phyloP scores from a whole-genome alignment of 805 yeast genomes.

The Saccharomycopsis schoenii region DNA sequence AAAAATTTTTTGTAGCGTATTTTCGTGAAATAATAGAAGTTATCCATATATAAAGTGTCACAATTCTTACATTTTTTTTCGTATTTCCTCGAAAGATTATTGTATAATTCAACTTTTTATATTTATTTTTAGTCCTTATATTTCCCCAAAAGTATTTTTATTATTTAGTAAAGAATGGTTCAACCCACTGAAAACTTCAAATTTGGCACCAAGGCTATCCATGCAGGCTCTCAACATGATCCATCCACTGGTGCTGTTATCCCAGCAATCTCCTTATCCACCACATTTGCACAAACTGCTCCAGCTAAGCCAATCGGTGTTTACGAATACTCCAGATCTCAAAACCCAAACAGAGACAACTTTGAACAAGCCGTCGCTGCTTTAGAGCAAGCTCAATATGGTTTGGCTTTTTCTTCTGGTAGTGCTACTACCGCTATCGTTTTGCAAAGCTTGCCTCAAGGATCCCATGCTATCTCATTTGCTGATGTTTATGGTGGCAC shows the following conservation, averaged over 20 bases:
- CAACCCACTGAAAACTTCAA: slow-evolving; percentile 21
- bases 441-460: slow-evolving; percentile 61
- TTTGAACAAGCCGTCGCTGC: slow-evolving; percentile 74
- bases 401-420: slow-evolving; percentile 76
- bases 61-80: neutral
- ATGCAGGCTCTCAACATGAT: slow-evolving; percentile 68
- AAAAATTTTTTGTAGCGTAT: too few relatives aligned
- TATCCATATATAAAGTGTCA: neutral
- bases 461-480: slow-evolving; percentile 65
- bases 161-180: neutral
- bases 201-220: slow-evolving; percentile 78
- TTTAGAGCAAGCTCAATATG: slow-evolving; percentile 65
- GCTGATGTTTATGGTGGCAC: slow-evolving; percentile 91
- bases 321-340: slow-evolving; percentile 78
- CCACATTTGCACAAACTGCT: slow-evolving; percentile 73
- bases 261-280: slow-evolving; percentile 71
- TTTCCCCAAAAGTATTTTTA: neutral
- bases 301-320: slow-evolving; percentile 71
- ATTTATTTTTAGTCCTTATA: neutral
- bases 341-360: slow-evolving; percentile 78
- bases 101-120: neutral
- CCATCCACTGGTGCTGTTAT: slow-evolving; percentile 78
- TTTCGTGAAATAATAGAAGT: neutral
- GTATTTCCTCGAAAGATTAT: neutral
- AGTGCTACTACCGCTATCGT: slow-evolving; percentile 75